phyloP scores from a whole-genome alignment of 176 grass and related monocot species.

The Bonia amplexicaulis region DNA sequence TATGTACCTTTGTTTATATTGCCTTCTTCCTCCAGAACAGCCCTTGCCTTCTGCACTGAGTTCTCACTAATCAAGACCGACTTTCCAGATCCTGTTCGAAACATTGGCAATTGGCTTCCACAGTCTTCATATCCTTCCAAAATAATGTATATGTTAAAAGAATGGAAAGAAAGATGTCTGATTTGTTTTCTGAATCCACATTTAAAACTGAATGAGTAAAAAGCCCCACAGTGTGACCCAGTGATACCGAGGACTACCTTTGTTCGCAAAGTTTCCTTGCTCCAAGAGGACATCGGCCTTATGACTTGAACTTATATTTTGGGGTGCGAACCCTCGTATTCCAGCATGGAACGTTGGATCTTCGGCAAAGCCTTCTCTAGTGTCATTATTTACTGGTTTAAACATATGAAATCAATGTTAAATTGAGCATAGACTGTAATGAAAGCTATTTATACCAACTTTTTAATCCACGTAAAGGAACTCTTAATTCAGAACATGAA shows the following conservation, averaged over 20 bases:
- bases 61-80: slow-evolving; percentile 46
- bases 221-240: background rate
- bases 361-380: background rate
- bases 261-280: slow-evolving; percentile 27
- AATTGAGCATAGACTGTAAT: slow-evolving; percentile 6
- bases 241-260: slow-evolving; percentile 27
- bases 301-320: slow-evolving; percentile 32
- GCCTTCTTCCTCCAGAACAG: slow-evolving; percentile 50
- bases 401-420: slow-evolving; percentile 20
- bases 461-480: slow-evolving; percentile 11
- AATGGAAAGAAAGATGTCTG: background rate
- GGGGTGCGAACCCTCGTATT: background rate
- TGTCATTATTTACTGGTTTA: slow-evolving; percentile 24
- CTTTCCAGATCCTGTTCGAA: slow-evolving; percentile 67
- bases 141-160: background rate
- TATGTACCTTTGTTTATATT: slow-evolving; percentile 17
- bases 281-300: slow-evolving; percentile 22
- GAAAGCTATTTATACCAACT: slow-evolving; percentile 23
- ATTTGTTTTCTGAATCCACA: background rate
- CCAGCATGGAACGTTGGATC: slow-evolving; percentile 27
- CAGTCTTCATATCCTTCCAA: slow-evolving; percentile 28
- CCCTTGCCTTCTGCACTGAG: slow-evolving; percentile 53
- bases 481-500: slow-evolving; percentile 34
- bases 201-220: background rate
- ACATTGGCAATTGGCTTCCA: slow-evolving; percentile 42